A percentile compares a stretch with the other conserved stretches of the same genome.
Conservation (phyloP, 164 flowering plant genomes). For the Houttuynia cordata region DNA sequence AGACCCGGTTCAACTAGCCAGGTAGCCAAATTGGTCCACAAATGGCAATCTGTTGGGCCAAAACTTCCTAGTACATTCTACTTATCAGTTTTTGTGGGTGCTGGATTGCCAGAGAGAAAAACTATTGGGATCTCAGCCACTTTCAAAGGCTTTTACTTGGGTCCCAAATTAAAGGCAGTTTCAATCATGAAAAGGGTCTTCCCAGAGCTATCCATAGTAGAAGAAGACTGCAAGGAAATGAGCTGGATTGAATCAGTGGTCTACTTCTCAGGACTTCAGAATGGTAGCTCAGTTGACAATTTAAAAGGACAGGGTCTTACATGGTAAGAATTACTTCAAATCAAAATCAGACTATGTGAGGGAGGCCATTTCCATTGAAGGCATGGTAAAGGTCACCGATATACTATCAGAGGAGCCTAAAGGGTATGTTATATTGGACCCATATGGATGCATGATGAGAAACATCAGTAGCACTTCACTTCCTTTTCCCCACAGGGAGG, state of each 20-base stretch:
- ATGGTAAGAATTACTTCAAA: slow-evolving; percentile 15
- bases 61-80: slow-evolving; percentile 9
- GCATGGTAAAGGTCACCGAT: neutral
- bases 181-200: slow-evolving; percentile 5
- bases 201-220: slow-evolving; percentile 12
- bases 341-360: slow-evolving; percentile 18
- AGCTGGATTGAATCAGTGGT: slow-evolving; percentile 20
- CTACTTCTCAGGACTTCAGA: slow-evolving; percentile 10
- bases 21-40: slow-evolving; percentile 12
- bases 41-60: slow-evolving; percentile 16
- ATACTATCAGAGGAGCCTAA: slow-evolving; percentile 13
- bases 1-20: slow-evolving; percentile 4
- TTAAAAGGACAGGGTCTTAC: slow-evolving; percentile 16
- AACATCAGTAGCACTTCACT: slow-evolving; percentile 8
- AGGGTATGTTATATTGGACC: slow-evolving; percentile 22
- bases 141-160: slow-evolving; percentile 18
- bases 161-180: slow-evolving; percentile 3
- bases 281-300: slow-evolving; percentile 9
- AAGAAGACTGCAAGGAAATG: slow-evolving; percentile 15
- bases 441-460: slow-evolving; percentile 20
- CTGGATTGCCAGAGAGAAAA: slow-evolving; percentile 7
- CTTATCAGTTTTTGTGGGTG: slow-evolving; percentile 11
- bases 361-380: slow-evolving; percentile 9
- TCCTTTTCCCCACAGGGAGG: slow-evolving; percentile 20
- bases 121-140: slow-evolving; percentile 9